Percentiles rank a stretch among this genome's conserved stretches.
phyloP scores from a whole-genome alignment of 805 yeast species.

The Candida peoriensis region DNA sequence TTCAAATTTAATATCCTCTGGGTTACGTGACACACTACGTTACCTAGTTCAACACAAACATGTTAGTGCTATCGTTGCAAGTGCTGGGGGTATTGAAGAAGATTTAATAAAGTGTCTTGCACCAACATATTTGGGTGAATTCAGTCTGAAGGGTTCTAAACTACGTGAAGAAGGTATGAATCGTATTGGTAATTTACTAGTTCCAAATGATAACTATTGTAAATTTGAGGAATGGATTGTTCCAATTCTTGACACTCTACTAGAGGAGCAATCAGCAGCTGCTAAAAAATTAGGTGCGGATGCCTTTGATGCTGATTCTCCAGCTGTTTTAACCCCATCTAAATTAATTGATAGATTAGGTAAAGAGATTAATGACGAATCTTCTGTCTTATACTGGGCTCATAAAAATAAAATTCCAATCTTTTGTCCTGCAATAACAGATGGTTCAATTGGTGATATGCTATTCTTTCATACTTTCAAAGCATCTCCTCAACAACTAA shows the following conservation, averaged over 20 bases:
- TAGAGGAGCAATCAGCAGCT: conserved; percentile 80
- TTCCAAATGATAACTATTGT: conserved; percentile 97
- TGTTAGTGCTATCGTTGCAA: conserved; percentile 93
- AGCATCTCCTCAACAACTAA: conserved; percentile 82
- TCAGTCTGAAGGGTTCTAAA: conserved; percentile 69
- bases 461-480: conserved; percentile 96
- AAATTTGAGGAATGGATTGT: conserved; percentile 98
- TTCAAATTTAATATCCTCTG: conserved; percentile 91
- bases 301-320: conserved; percentile 54
- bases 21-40: conserved; percentile 85
- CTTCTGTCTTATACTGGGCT: conserved; percentile 95
- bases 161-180: conserved; percentile 95
- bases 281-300: conserved; percentile 49
- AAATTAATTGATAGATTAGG: conserved; percentile 89
- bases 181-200: conserved; percentile 94
- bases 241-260: conserved; percentile 81
- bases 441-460: conserved; percentile 99
- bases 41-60: conserved; percentile 89
- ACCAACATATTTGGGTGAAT: conserved; percentile 93
- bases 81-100: conserved; percentile 98
- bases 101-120: conserved; percentile 95
- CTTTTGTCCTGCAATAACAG: conserved; percentile 96
- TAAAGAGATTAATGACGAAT: conserved; percentile 89
- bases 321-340: conserved; percentile 88
- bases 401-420: conserved; percentile 94